Evolutionary conservation across 441 rosid species (phyloP).

Genomic region (Melastoma candidum): DNA sequence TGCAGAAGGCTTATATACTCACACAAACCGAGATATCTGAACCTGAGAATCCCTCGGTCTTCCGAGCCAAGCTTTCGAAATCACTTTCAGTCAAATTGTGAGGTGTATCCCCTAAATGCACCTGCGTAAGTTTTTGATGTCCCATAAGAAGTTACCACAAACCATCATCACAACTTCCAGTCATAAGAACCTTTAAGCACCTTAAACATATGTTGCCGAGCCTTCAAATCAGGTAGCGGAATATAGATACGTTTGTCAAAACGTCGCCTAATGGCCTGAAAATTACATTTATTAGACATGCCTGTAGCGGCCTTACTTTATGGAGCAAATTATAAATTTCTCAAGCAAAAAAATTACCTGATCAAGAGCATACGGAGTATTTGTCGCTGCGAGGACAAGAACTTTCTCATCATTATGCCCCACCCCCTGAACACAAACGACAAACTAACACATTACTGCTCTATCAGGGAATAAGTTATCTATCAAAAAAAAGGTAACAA

Average conservation of each 20-base stretch:
- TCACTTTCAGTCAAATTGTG: constrained; percentile 87
- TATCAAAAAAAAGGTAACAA: background rate
- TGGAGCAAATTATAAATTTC: constrained; percentile 13
- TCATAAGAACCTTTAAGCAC: constrained; percentile 27
- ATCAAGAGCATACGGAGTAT: constrained; percentile 95
- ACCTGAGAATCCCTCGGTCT: constrained; percentile 92
- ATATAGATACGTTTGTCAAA: constrained; percentile 98
- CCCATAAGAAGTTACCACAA: background rate
- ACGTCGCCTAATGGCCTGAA: constrained; percentile 93
- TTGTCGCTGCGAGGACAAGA: constrained; percentile 97
- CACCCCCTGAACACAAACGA: constrained; percentile 60
- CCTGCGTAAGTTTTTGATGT: constrained; percentile 34
- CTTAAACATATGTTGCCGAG: constrained; percentile 97
- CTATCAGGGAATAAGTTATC: background rate
- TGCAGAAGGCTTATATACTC: constrained; percentile 21
- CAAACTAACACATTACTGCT: background rate
- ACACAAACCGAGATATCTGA: constrained; percentile 98
- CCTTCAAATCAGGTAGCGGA: constrained; percentile 95
- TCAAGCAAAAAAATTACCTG: constrained; percentile 38
- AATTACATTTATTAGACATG: constrained; percentile 28
- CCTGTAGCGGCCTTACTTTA: constrained; percentile 8
- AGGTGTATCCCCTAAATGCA: constrained; percentile 97
- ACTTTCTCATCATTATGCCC: constrained; percentile 93
- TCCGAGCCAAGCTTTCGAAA: constrained; percentile 77
- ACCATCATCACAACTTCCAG: background rate